A percentile compares a stretch with the other conserved stretches of the same genome.
Conservation (phyloP, 2,329 filamentous ascomycete species). For the Huntiella moniliformis region DNA sequence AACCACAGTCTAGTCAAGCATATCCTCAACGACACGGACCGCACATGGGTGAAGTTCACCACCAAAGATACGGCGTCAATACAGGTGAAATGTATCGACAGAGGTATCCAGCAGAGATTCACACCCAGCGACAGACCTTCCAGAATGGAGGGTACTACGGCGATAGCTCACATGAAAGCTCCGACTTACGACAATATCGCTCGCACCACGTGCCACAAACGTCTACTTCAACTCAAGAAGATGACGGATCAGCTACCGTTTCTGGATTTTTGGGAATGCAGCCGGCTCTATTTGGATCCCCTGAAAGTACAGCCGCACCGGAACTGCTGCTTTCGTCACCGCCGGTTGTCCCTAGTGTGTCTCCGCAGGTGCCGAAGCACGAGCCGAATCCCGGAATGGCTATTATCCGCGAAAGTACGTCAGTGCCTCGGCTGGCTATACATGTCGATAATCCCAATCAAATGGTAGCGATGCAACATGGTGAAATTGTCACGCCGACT, state of each 20-base stretch:
- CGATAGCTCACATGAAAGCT: not conserved
- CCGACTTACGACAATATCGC: conserved; percentile 3
- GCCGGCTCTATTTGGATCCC: not conserved
- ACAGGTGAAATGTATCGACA: not conserved
- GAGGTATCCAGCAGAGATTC: not conserved
- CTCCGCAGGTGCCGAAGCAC: conserved; percentile 1
- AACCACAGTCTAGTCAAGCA: not conserved
- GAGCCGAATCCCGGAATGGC: conserved; percentile 1
- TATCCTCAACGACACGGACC: no score
- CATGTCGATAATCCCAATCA: not conserved
- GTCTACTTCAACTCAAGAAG: not conserved
- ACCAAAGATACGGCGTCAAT: not conserved
- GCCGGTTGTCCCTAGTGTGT: not conserved
- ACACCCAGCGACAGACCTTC: not conserved
- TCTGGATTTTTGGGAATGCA: conserved; percentile 2
- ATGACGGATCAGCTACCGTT: not conserved
- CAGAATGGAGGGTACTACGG: conserved; percentile 3
- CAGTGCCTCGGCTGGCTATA: not conserved
- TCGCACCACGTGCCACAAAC: conserved; percentile 5
- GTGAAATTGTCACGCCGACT: not conserved
- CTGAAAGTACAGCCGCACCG: not conserved
- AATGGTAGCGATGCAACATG: not conserved
- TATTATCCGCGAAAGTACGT: not conserved
- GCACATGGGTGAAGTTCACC: not conserved
- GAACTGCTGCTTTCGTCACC: not conserved